Percentiles rank a stretch among this genome's conserved stretches.
Conservation (phyloP, 306 rosid species). For the Corylus americana region DNA sequence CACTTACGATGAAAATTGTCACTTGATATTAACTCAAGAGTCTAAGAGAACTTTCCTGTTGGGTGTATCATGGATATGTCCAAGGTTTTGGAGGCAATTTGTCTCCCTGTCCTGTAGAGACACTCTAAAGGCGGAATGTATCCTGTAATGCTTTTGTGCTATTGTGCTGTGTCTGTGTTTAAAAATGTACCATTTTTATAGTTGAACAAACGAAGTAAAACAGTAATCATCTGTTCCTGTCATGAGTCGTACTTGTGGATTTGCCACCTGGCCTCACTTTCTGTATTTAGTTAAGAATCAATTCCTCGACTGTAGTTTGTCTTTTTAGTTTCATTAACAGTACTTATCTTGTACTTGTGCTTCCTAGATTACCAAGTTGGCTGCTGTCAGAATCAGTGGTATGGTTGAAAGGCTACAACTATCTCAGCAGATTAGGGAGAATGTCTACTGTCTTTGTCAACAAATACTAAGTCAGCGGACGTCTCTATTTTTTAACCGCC, state of each 20-base stretch:
- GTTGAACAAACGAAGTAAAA: not conserved
- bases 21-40: not conserved
- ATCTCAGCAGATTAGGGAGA: conserved; percentile 88
- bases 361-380: conserved; percentile 77
- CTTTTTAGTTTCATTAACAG: conserved; percentile 21
- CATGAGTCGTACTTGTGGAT: not conserved
- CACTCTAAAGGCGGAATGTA: not conserved
- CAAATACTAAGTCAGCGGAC: conserved; percentile 78
- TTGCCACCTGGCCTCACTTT: not conserved
- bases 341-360: conserved; percentile 28
- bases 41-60: conserved; percentile 5
- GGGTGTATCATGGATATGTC: conserved; percentile 10
- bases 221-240: not conserved
- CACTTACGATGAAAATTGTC: not conserved
- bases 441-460: conserved; percentile 88
- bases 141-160: not conserved
- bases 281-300: conserved; percentile 19
- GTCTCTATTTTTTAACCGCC: conserved; percentile 84
- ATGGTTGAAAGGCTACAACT: conserved; percentile 96
- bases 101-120: not conserved
- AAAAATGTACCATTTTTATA: not conserved
- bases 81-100: conserved; percentile 11
- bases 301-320: conserved; percentile 10
- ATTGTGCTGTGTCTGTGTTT: not conserved
- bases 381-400: conserved; percentile 95